Evolutionary conservation across 345 rosid species (phyloP).

Genomic region (Brassica rapa): DNA sequence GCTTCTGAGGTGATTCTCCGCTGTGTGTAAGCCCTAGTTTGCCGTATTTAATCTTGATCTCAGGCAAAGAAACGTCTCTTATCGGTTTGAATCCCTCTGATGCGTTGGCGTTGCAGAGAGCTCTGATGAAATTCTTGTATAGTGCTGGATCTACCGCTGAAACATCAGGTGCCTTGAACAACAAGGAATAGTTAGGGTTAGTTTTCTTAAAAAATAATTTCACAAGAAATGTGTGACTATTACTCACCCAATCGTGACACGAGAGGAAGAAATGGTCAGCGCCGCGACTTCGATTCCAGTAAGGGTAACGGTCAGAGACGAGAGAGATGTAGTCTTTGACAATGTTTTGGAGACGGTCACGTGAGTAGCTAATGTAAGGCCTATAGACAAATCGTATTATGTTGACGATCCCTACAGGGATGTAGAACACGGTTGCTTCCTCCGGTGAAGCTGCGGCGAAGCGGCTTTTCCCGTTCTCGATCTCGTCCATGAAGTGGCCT

Average conservation of each 20-base stretch:
- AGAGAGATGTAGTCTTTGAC: conserved; percentile 48
- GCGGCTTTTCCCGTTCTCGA: conserved; percentile 46
- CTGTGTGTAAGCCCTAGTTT: conserved; percentile 31
- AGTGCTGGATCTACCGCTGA: conserved; percentile 48
- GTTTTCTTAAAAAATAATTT: not conserved
- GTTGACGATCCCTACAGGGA: conserved; percentile 50
- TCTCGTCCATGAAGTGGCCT: conserved; percentile 63
- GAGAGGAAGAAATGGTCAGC: conserved; percentile 69
- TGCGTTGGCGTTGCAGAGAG: conserved; percentile 75
- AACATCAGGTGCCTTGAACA: conserved; percentile 62
- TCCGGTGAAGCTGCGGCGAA: conserved; percentile 49
- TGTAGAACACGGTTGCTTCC: conserved; percentile 53
- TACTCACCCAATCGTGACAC: conserved; percentile 69
- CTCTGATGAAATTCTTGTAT: conserved; percentile 61
- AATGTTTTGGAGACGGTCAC: conserved; percentile 42
- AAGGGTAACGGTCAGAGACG: conserved; percentile 51
- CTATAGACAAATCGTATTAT: conserved; percentile 45
- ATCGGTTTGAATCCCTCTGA: conserved; percentile 63
- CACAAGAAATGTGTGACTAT: not conserved
- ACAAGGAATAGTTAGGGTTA: conserved; percentile 12
- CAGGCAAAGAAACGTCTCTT: conserved; percentile 72
- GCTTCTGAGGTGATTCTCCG: conserved; percentile 34
- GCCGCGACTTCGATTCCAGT: conserved; percentile 62
- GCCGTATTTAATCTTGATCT: conserved; percentile 38
- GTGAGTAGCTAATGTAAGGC: conserved; percentile 42